These are phyloP conservation scores for Calonectria honghensis DNA, from an alignment of 2,329 filamentous ascomycete genomes.

Conservation along the genomic window DNA sequence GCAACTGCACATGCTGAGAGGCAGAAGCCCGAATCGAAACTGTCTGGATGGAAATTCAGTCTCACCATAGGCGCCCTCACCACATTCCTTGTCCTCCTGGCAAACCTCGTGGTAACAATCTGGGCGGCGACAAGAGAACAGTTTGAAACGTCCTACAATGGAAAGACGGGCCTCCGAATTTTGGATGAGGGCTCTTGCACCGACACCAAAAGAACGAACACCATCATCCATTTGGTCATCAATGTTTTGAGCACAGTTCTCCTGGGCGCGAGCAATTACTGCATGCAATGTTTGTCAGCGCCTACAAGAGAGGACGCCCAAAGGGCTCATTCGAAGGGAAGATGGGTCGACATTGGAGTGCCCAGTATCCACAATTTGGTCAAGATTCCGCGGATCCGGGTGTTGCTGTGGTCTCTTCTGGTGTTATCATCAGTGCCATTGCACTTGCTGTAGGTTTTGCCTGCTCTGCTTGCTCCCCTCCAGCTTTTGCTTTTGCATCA, in stretches of 20 bases:
- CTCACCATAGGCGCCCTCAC: neutral
- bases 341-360: slow-evolving; percentile 52
- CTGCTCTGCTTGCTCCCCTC: neutral
- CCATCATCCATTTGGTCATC: slow-evolving; percentile 44
- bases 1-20: neutral
- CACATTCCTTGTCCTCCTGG: neutral
- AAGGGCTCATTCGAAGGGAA: slow-evolving; percentile 37
- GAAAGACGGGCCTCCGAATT: slow-evolving; percentile 1
- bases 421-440: neutral
- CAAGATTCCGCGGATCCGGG: neutral
- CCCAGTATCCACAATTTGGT: slow-evolving; percentile 23
- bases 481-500: too few relatives aligned
- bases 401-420: neutral
- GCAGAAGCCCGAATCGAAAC: neutral
- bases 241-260: slow-evolving; percentile 53
- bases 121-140: neutral
- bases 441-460: slow-evolving; percentile 11
- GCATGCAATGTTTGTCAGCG: slow-evolving; percentile 60
- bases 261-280: slow-evolving; percentile 60
- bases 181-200: neutral
- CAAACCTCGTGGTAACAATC: neutral
- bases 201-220: neutral
- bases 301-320: slow-evolving; percentile 59
- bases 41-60: slow-evolving; percentile 11
- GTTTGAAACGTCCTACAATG: neutral